Conservation (phyloP, 2,329 filamentous ascomycete genomes). For the Aspergillus sp. region DNA sequence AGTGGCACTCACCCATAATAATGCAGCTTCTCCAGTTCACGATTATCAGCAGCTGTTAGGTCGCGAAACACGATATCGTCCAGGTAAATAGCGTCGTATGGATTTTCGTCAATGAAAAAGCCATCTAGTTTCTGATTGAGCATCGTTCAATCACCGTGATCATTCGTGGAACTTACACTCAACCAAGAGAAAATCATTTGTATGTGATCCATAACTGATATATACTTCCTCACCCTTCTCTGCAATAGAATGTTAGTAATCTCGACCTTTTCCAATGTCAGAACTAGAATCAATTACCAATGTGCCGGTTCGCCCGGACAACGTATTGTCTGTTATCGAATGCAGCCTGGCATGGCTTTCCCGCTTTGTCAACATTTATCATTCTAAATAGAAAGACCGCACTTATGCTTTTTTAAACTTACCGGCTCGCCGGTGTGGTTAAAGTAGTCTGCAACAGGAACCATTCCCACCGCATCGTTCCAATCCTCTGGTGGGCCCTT, state of each 20-base stretch:
- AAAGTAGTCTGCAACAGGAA: conserved; percentile 36
- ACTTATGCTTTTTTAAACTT: conserved; percentile 4
- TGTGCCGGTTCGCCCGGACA: conserved; percentile 17
- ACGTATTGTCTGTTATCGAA: conserved; percentile 20
- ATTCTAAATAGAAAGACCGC: too few species aligned
- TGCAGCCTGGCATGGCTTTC: conserved; percentile 20
- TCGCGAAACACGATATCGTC: conserved; percentile 27
- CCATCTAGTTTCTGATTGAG: conserved; percentile 22
- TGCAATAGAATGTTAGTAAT: conserved; percentile 5
- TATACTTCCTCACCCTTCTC: conserved; percentile 31
- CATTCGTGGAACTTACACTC: conserved; percentile 23
- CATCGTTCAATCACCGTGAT: not conserved
- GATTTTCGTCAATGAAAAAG: conserved; percentile 27
- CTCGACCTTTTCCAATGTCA: not conserved
- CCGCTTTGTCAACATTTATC: not conserved
- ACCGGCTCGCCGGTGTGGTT: conserved; percentile 33
- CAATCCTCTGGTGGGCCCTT: conserved; percentile 22
- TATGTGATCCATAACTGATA: conserved; percentile 32
- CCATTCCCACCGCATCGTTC: conserved; percentile 34
- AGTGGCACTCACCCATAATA: conserved; percentile 18
- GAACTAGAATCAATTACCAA: conserved; percentile 12
- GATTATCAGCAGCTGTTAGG: conserved; percentile 13
- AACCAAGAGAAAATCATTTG: conserved; percentile 28
- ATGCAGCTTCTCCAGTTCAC: conserved; percentile 15
- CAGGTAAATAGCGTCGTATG: conserved; percentile 25